Conservation (phyloP, 441 rosid species). For the Dalechampia spathulata region DNA sequence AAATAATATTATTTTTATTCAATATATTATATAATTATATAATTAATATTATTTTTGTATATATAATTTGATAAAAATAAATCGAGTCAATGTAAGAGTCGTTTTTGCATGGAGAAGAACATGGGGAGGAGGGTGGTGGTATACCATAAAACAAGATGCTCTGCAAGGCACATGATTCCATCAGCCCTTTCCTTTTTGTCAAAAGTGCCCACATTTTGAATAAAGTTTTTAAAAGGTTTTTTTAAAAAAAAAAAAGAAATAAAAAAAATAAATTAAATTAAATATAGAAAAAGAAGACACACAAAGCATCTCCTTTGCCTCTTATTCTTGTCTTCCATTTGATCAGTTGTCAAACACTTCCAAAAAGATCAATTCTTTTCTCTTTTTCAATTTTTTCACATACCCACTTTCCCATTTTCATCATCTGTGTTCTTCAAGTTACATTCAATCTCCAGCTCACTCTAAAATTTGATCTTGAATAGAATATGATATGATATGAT, state of each 20-base stretch:
- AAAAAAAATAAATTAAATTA: too few relatives aligned
- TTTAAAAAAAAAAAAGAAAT: too few relatives aligned
- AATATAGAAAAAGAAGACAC: too few relatives aligned
- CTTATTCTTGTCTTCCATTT: slow-evolving; percentile 8
- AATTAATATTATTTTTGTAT: too few relatives aligned
- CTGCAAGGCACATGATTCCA: slow-evolving; percentile 31
- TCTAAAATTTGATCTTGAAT: too few relatives aligned
- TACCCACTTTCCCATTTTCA: neutral
- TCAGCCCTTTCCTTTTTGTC: slow-evolving; percentile 23
- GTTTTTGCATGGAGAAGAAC: neutral
- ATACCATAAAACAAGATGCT: slow-evolving; percentile 8
- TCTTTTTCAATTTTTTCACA: neutral
- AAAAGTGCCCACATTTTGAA: slow-evolving; percentile 36
- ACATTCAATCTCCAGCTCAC: too few relatives aligned
- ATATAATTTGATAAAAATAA: too few relatives aligned
- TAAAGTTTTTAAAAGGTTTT: slow-evolving; percentile 29
- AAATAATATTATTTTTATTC: too few relatives aligned
- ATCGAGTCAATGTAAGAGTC: too few relatives aligned
- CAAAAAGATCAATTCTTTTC: neutral
- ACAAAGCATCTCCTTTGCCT: neutral
- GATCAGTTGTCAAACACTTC: slow-evolving; percentile 16
- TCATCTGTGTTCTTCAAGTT: neutral
- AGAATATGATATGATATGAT: too few relatives aligned
- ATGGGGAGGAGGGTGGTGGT: neutral
- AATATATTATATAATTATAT: too few relatives aligned